Conservation (phyloP, 345 rosid genomes). For the Rhizophora apiculata region DNA sequence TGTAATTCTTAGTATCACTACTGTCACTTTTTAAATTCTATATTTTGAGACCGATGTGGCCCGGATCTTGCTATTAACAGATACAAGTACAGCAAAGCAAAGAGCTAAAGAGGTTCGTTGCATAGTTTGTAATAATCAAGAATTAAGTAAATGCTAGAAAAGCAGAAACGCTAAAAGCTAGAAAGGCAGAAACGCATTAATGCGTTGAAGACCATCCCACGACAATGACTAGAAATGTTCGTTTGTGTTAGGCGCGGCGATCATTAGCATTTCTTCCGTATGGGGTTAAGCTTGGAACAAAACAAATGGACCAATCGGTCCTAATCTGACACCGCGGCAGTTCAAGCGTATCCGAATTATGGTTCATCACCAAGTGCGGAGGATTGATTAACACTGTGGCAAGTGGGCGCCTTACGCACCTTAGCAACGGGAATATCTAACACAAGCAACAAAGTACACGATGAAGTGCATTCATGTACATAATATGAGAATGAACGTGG, state of each 20-base stretch:
- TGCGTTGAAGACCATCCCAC: constrained; percentile 7
- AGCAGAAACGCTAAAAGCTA: no score
- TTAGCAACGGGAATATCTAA: constrained; percentile 2
- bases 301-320: constrained; percentile 19
- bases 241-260: constrained; percentile 20
- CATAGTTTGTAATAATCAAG: not conserved
- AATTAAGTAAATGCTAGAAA: not conserved
- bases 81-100: not conserved
- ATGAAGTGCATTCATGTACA: constrained; percentile 1
- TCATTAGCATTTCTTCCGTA: constrained; percentile 29
- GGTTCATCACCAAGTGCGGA: not conserved
- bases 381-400: not conserved
- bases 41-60: no score
- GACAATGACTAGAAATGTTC: constrained; percentile 20
- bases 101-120: no score
- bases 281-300: constrained; percentile 12
- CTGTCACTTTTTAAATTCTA: no score
- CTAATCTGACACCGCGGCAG: not conserved
- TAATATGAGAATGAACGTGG: constrained; percentile 1
- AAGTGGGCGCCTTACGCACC: constrained; percentile 13
- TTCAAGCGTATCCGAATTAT: not conserved
- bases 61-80: no score
- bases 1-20: no score
- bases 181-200: not conserved
- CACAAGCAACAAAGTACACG: constrained; percentile 1